Percentiles rank a stretch among this genome's conserved stretches.
Conservation (phyloP, 1,139 yeast genomes). For the Candida anutae region DNA sequence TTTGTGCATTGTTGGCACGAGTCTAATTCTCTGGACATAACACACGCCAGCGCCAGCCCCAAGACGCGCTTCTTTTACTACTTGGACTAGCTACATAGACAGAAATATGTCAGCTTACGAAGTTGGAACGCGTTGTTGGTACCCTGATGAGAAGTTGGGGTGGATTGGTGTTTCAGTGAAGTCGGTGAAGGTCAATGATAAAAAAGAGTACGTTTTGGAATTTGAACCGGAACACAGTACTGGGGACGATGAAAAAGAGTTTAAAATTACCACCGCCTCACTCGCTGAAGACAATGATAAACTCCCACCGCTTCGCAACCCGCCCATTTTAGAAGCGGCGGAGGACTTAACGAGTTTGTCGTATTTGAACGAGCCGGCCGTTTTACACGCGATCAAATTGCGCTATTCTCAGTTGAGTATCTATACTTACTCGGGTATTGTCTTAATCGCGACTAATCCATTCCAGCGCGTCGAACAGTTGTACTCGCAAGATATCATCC, state of each 20-base stretch:
- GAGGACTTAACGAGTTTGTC: constrained; percentile 91
- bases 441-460: constrained; percentile 92
- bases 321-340: constrained; percentile 87
- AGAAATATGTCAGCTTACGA: constrained; percentile 23
- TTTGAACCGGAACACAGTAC: constrained; percentile 48
- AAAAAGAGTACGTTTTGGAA: constrained; percentile 49
- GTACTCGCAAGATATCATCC: constrained; percentile 86
- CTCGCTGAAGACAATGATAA: constrained; percentile 44
- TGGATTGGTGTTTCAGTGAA: constrained; percentile 87
- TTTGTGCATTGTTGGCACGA: too few species aligned
- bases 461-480: constrained; percentile 87
- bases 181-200: constrained; percentile 39
- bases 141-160: constrained; percentile 79
- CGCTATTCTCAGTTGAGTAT: constrained; percentile 85
- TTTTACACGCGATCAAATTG: constrained; percentile 84
- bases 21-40: too few species aligned
- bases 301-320: constrained; percentile 82
- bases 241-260: constrained; percentile 38
- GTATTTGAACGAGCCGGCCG: constrained; percentile 93
- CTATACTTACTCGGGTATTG: constrained; percentile 95
- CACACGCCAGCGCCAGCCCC: too few species aligned
- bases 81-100: background rate
- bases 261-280: constrained; percentile 48
- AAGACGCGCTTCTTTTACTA: too few species aligned
- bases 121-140: constrained; percentile 79